These are phyloP conservation scores for Orbilia javanica DNA, from an alignment of 2,329 filamentous ascomycete genomes.

Conservation along the genomic window DNA sequence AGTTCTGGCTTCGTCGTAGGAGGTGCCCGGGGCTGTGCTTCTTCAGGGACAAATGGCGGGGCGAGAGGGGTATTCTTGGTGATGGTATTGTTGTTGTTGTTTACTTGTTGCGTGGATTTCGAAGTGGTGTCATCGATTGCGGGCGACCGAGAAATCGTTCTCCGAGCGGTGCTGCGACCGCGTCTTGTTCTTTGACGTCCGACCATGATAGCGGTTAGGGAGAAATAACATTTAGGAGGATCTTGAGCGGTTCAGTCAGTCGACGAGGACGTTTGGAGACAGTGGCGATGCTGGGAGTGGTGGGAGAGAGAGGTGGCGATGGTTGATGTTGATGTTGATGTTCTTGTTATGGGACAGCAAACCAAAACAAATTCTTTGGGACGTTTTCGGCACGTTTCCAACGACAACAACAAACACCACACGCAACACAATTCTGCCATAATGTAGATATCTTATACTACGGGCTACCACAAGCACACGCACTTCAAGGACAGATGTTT, in stretches of 20 bases:
- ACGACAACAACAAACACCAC: slow-evolving; percentile 47
- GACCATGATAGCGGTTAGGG: slow-evolving; percentile 33
- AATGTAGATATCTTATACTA: too few species aligned
- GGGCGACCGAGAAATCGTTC: slow-evolving; percentile 41
- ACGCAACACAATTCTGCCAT: slow-evolving; percentile 30
- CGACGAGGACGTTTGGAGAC: not conserved
- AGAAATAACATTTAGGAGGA: slow-evolving; percentile 29
- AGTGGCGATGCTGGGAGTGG: too few species aligned
- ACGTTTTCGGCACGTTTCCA: slow-evolving; percentile 37
- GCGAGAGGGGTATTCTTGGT: slow-evolving; percentile 32
- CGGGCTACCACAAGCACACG: too few species aligned
- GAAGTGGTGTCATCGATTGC: slow-evolving; percentile 32
- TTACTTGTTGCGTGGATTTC: not conserved
- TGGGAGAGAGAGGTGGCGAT: slow-evolving; percentile 8
- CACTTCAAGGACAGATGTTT: too few species aligned
- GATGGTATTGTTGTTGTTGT: not conserved
- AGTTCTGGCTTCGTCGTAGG: slow-evolving; percentile 17
- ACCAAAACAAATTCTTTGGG: slow-evolving; percentile 55
- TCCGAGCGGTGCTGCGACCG: slow-evolving; percentile 35
- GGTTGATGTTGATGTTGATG: slow-evolving; percentile 16
- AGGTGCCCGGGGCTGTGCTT: not conserved
- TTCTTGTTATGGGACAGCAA: slow-evolving; percentile 29
- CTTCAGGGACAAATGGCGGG: slow-evolving; percentile 10
- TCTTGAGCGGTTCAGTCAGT: not conserved
- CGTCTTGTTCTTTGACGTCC: slow-evolving; percentile 48